Percentiles rank a stretch among this genome's conserved stretches.
Conservation (phyloP, 495 filamentous ascomycete species). For the Parathielavia hyrcaniae region DNA sequence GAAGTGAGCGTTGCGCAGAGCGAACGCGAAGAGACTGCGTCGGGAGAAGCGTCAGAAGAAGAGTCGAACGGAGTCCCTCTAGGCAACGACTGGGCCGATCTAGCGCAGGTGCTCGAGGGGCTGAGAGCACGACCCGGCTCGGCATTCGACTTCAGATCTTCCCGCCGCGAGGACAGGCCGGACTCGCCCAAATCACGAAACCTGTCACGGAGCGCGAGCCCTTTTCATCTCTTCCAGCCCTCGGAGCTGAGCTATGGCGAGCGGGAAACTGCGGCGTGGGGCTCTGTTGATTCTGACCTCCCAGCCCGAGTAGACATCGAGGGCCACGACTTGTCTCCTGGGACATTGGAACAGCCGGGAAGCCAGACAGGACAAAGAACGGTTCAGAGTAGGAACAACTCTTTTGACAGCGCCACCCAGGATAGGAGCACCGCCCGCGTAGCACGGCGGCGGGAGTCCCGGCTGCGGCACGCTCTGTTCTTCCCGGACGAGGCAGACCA, state of each 20-base stretch:
- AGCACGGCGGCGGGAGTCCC: conserved; percentile 10
- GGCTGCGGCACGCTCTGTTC: conserved; percentile 15
- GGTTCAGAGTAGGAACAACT: neutral
- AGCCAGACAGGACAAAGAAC: conserved; percentile 13
- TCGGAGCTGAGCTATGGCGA: conserved; percentile 6
- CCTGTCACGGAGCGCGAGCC: conserved; percentile 19
- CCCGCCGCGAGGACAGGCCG: conserved; percentile 18
- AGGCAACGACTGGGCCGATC: conserved; percentile 11
- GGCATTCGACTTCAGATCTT: conserved; percentile 10
- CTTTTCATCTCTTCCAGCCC: neutral
- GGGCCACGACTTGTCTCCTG: too few relatives aligned
- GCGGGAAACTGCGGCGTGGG: neutral
- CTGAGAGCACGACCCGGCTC: conserved; percentile 19
- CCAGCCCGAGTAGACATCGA: too few relatives aligned
- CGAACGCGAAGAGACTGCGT: too few relatives aligned
- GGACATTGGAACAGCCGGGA: neutral
- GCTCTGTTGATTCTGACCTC: neutral
- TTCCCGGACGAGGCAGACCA: neutral
- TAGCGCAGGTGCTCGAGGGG: conserved; percentile 13
- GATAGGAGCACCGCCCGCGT: too few relatives aligned
- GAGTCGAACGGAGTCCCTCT: neutral
- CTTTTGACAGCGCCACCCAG: neutral
- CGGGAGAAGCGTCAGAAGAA: neutral
- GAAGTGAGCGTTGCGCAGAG: neutral
- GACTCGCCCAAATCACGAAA: conserved; percentile 26